These are phyloP conservation scores for Ziziphus jujuba DNA, from an alignment of 306 rosid genomes.

Conservation along the genomic window DNA sequence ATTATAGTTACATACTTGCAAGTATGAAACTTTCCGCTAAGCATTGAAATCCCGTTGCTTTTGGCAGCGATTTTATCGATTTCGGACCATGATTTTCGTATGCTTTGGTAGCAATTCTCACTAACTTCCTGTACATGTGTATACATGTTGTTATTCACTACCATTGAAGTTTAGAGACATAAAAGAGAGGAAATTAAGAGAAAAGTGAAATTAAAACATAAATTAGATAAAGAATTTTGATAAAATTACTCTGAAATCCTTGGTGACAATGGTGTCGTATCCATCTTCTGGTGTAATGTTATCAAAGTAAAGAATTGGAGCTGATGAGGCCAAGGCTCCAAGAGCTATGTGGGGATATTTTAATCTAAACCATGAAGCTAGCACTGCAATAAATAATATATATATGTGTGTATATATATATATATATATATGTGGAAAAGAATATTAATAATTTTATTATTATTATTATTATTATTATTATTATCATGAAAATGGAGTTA, in stretches of 20 bases:
- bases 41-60: constrained; percentile 51
- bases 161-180: background rate
- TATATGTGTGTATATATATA: background rate
- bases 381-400: constrained; percentile 43
- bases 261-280: constrained; percentile 53
- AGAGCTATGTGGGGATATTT: constrained; percentile 77
- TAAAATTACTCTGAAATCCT: constrained; percentile 45
- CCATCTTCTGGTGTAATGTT: constrained; percentile 46
- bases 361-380: constrained; percentile 85
- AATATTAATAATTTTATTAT: too few relatives aligned
- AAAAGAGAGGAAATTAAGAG: background rate
- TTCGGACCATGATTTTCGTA: constrained; percentile 58
- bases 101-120: constrained; percentile 60
- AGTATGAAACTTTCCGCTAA: constrained; percentile 51
- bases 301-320: constrained; percentile 75
- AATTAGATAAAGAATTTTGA: background rate
- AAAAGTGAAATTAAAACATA: background rate
- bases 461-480: too few relatives aligned
- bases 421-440: background rate
- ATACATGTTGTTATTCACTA: background rate
- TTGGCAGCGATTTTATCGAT: constrained; percentile 50
- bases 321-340: constrained; percentile 83
- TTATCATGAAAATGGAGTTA: background rate
- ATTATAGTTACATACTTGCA: constrained; percentile 30
- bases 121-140: constrained; percentile 56